Conservation (phyloP, 306 rosid species). For the Pyrus betulifolia region DNA sequence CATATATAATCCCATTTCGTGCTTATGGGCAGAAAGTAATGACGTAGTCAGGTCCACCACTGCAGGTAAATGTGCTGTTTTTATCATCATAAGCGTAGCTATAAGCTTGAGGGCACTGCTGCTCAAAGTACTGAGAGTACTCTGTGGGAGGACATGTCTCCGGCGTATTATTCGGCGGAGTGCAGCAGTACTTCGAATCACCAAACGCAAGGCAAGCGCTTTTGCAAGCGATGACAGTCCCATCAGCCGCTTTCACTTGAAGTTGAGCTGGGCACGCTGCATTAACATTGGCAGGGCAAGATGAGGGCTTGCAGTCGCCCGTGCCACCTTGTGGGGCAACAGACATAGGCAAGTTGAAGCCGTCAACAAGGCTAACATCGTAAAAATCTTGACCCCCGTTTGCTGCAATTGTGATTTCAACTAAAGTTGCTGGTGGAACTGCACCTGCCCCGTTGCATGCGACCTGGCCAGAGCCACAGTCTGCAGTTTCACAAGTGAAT, state of each 20-base stretch:
- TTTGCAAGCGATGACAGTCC: not conserved
- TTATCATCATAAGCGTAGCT: not conserved
- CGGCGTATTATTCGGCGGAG: not conserved
- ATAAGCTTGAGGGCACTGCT: not conserved
- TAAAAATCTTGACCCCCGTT: slow-evolving; percentile 53
- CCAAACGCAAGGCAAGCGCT: not conserved
- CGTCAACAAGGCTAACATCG: slow-evolving; percentile 71
- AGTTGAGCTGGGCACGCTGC: slow-evolving; percentile 36
- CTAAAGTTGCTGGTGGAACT: slow-evolving; percentile 43
- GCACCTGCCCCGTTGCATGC: slow-evolving; percentile 42
- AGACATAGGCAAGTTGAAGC: slow-evolving; percentile 53
- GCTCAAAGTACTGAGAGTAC: not conserved
- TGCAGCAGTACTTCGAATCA: not conserved
- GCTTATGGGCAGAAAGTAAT: not conserved
- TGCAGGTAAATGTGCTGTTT: not conserved
- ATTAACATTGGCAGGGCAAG: slow-evolving; percentile 48
- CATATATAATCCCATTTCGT: not conserved
- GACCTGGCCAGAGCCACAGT: slow-evolving; percentile 48
- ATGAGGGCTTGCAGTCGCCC: slow-evolving; percentile 40
- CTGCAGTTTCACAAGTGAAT: slow-evolving; percentile 59
- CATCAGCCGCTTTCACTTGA: not conserved
- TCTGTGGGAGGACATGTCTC: not conserved
- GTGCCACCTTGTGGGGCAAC: slow-evolving; percentile 39
- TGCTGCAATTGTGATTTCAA: slow-evolving; percentile 44
- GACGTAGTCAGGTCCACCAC: not conserved